Percentiles rank a stretch among this genome's conserved stretches.
Conservation (phyloP, 495 filamentous ascomycete genomes). For the Tuber magnatum region DNA sequence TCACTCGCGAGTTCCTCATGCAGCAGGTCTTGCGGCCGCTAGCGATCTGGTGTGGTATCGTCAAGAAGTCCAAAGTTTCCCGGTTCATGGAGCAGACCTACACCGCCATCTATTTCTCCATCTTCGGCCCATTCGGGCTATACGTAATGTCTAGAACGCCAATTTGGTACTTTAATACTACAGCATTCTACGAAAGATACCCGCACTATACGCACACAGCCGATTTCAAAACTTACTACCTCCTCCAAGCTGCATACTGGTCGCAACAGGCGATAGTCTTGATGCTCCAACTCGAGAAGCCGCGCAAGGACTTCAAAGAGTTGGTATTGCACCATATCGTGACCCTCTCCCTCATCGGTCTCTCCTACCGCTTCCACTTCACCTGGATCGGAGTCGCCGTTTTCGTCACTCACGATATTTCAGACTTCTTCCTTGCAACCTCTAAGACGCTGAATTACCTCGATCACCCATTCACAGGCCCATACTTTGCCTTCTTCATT, state of each 20-base stretch:
- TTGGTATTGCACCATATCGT: slow-evolving; percentile 91
- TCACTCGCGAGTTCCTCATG: slow-evolving; percentile 96
- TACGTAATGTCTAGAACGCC: slow-evolving; percentile 86
- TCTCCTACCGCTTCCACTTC: slow-evolving; percentile 97
- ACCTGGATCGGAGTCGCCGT: slow-evolving; percentile 96
- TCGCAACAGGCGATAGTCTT: slow-evolving; percentile 90
- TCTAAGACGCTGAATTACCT: slow-evolving; percentile 94
- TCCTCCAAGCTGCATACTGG: slow-evolving; percentile 95
- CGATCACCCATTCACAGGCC: slow-evolving; percentile 64
- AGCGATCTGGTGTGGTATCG: slow-evolving; percentile 64
- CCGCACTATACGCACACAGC: slow-evolving; percentile 79
- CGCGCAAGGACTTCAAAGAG: slow-evolving; percentile 92
- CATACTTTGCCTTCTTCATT: slow-evolving; percentile 82
- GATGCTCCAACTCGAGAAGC: slow-evolving; percentile 83
- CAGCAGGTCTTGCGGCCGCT: slow-evolving; percentile 78
- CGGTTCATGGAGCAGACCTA: slow-evolving; percentile 98
- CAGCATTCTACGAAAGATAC: slow-evolving; percentile 83
- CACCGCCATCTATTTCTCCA: slow-evolving; percentile 86
- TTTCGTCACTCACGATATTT: slow-evolving; percentile 93
- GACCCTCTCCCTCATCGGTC: slow-evolving; percentile 73
- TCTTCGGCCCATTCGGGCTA: slow-evolving; percentile 79
- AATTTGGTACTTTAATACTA: slow-evolving; percentile 91
- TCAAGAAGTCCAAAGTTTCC: slow-evolving; percentile 67
- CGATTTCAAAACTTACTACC: slow-evolving; percentile 93
- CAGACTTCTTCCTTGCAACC: slow-evolving; percentile 95